A percentile compares a stretch with the other conserved stretches of the same genome.
These are phyloP conservation scores for Fistulinella cinereoalba DNA, from an alignment of 1,284 basidiomycete species.

Conservation along the genomic window DNA sequence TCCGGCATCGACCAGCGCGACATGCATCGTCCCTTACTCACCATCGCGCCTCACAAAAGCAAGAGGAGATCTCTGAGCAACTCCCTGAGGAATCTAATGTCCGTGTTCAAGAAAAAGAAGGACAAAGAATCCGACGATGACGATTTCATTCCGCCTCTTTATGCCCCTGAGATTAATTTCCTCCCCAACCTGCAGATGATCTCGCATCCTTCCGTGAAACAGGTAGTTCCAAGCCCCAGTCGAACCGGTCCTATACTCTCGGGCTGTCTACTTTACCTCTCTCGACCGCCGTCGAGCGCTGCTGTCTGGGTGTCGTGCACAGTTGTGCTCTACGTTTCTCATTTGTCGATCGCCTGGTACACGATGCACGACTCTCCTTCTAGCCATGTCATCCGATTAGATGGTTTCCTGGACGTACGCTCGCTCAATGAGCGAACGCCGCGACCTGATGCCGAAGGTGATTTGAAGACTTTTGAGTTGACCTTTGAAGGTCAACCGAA, in stretches of 20 bases:
- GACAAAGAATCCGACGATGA: conserved; percentile 34
- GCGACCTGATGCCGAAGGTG: conserved; percentile 38
- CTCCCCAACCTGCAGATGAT: conserved; percentile 4
- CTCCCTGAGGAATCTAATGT: conserved; percentile 63
- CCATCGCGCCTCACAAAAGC: conserved; percentile 30
- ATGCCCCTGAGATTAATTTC: conserved; percentile 7
- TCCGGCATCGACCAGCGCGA: conserved; percentile 13
- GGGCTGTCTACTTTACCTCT: conserved; percentile 53
- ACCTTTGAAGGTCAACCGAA: conserved; percentile 47
- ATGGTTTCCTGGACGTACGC: conserved; percentile 58
- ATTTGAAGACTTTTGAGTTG: conserved; percentile 61
- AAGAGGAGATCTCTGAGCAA: conserved; percentile 53
- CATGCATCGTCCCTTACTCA: conserved; percentile 14
- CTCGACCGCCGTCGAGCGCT: conserved; percentile 32
- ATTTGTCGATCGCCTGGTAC: conserved; percentile 48
- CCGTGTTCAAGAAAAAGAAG: conserved; percentile 59
- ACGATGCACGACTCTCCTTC: conserved; percentile 44
- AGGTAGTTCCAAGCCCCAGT: background rate
- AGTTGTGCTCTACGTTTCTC: conserved; percentile 45
- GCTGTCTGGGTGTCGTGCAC: conserved; percentile 56
- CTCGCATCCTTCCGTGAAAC: conserved; percentile 2
- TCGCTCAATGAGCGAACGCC: conserved; percentile 50
- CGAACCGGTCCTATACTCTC: conserved; percentile 24
- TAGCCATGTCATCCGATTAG: conserved; percentile 47
- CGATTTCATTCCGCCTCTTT: conserved; percentile 9